Base-by-base conservation (phyloP, 2,329 filamentous ascomycete species). In the Nemania sp. region DNA sequence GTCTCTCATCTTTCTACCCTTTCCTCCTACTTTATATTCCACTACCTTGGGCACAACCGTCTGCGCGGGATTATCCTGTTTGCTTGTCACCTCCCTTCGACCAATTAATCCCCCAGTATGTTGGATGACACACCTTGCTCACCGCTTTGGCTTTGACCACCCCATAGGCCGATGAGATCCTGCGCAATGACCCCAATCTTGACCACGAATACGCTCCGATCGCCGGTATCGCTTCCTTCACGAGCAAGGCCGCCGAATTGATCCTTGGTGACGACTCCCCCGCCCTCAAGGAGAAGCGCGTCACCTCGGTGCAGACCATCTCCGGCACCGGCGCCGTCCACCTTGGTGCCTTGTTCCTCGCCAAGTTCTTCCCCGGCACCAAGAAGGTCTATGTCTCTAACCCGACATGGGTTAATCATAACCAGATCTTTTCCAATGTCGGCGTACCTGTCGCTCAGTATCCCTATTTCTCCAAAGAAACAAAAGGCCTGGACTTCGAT, bases 171-270 rank as follows among this genome's bases (percentile, higher is more conserved):
- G 94, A 98, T 80, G 92, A 96, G 73, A 89, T 93, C 76, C 88
- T 98, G 73, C 92, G 90, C 81, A 91, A 92, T 79, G 94, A 98
- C 82, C 94, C 95, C 78, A 88, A 93, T 68, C 87, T 97, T 76
- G 97, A 99, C 85, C 95, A 99, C 86, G 96, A 99, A 87, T 99
- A 99, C 83, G 93, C 97, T 68, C 95, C 96, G 67, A 99, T 99
- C 80, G 92, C 94, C 70, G 96, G 96, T 78, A 87, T 98, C 67
- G 83, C 90, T 64, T 87, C 91, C 71, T 97, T 98, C 84, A 98
- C 93, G 67, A 87, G 89, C 74, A 97, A 96, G 78, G 94, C 96
- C 26, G 93, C 95, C 79, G 94, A 96, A 84, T 87, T 98, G 75
- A 92, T 98, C 68, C 87, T 98, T 35, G 94, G 96, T 59, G 81